phyloP scores from a whole-genome alignment of 2,329 filamentous ascomycete species.

The Ascochyta clinopodiicola region DNA sequence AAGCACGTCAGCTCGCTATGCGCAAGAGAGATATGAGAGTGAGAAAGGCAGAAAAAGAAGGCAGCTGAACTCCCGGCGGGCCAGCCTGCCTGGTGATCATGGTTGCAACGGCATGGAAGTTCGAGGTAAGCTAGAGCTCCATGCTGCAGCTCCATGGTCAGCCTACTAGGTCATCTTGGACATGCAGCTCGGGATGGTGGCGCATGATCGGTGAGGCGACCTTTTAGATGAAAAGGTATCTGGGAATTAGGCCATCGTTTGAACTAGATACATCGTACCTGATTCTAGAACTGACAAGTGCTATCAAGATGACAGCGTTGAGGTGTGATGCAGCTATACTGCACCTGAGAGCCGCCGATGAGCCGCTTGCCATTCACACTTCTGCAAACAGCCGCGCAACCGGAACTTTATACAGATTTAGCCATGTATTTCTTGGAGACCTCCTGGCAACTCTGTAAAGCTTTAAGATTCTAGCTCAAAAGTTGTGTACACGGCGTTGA shows the following conservation, averaged over 20 bases:
- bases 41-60: conserved; percentile 9
- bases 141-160: conserved; percentile 36
- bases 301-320: conserved; percentile 31
- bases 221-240: not conserved
- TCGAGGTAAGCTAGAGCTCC: conserved; percentile 35
- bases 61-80: conserved; percentile 23
- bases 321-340: conserved; percentile 20
- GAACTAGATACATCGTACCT: conserved; percentile 19
- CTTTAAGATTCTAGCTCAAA: too few species aligned
- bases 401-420: too few species aligned
- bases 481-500: too few species aligned
- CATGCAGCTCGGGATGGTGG: conserved; percentile 27
- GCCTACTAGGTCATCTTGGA: conserved; percentile 39
- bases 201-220: conserved; percentile 25
- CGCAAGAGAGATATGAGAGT: not conserved
- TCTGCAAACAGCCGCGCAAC: too few species aligned
- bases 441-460: too few species aligned
- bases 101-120: conserved; percentile 28
- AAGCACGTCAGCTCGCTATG: not conserved
- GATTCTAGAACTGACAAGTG: conserved; percentile 15
- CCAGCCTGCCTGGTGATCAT: conserved; percentile 35
- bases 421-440: too few species aligned
- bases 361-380: too few species aligned
- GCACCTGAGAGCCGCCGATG: too few species aligned
- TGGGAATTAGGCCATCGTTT: not conserved